Percentiles rank a stretch among this genome's conserved stretches.
phyloP scores from a whole-genome alignment of 352 stramenopile genomes.

The Halophytophthora polymorphica region DNA sequence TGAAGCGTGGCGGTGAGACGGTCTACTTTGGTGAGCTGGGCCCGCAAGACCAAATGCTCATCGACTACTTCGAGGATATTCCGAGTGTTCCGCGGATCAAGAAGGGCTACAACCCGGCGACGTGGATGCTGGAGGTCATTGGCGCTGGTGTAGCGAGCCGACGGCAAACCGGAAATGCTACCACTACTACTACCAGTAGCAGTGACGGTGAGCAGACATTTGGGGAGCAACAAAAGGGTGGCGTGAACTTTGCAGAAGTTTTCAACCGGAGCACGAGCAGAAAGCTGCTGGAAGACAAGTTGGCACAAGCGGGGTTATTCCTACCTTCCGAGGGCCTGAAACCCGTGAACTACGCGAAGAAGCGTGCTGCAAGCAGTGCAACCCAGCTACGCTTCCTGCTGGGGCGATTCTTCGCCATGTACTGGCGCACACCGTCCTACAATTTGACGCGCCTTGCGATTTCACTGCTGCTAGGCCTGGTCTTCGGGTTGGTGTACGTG shows the following conservation, averaged over 20 bases:
- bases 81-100: conserved; percentile 51
- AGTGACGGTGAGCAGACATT: conserved; percentile 29
- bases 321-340: conserved; percentile 16
- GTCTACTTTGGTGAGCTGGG: conserved; percentile 47
- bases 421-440: conserved; percentile 84
- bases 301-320: conserved; percentile 33
- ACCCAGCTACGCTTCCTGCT: conserved; percentile 48
- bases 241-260: conserved; percentile 26
- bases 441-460: conserved; percentile 80
- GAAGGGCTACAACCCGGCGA: conserved; percentile 68
- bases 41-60: too few species aligned
- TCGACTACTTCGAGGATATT: conserved; percentile 70
- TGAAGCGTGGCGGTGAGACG: conserved; percentile 63
- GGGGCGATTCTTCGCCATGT: conserved; percentile 48
- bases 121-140: conserved; percentile 74
- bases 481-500: conserved; percentile 77
- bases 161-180: conserved; percentile 1
- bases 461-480: conserved; percentile 66
- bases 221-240: too few species aligned
- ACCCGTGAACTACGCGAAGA: conserved; percentile 35
- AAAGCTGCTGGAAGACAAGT: conserved; percentile 17
- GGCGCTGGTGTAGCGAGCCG: conserved; percentile 31
- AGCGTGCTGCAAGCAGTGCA: conserved; percentile 36
- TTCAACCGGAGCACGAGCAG: conserved; percentile 39
- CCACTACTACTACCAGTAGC: conserved; percentile 23